phyloP scores from a whole-genome alignment of 1,284 basidiomycete species.

The Takashimella tepidaria region DNA sequence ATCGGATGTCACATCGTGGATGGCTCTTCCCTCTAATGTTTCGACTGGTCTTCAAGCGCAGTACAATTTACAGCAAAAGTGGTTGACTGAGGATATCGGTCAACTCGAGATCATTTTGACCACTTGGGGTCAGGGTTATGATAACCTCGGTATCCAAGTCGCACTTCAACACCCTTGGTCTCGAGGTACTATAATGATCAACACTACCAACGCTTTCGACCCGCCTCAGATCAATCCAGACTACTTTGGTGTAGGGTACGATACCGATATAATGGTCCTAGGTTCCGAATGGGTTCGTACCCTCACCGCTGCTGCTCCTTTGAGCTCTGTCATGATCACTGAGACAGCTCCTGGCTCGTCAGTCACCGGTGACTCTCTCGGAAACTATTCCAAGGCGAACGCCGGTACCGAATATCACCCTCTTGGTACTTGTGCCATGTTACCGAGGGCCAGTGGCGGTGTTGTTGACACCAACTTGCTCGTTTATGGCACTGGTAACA shows the following conservation, averaged over 20 bases:
- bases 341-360: conserved; percentile 26
- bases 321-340: conserved; percentile 26
- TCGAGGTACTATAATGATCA: conserved; percentile 52
- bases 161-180: conserved; percentile 49
- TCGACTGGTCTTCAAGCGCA: conserved; percentile 36
- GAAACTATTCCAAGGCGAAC: conserved; percentile 35
- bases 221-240: conserved; percentile 59
- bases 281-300: conserved; percentile 36
- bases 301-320: conserved; percentile 28
- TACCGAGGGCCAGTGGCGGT: conserved; percentile 58
- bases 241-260: conserved; percentile 52
- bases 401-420: conserved; percentile 55
- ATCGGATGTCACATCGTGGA: conserved; percentile 56
- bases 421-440: conserved; percentile 59
- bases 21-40: conserved; percentile 33
- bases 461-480: conserved; percentile 60
- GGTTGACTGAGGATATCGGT: conserved; percentile 33
- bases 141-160: conserved; percentile 40
- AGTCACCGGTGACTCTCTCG: conserved; percentile 31
- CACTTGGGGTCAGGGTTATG: conserved; percentile 34
- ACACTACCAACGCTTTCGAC: conserved; percentile 55
- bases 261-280: conserved; percentile 35
- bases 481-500: conserved; percentile 59
- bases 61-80: conserved; percentile 33
- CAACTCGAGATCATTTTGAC: conserved; percentile 46